Conservation (phyloP, 495 filamentous ascomycete species). For the Podospora pseudocomata region DNA sequence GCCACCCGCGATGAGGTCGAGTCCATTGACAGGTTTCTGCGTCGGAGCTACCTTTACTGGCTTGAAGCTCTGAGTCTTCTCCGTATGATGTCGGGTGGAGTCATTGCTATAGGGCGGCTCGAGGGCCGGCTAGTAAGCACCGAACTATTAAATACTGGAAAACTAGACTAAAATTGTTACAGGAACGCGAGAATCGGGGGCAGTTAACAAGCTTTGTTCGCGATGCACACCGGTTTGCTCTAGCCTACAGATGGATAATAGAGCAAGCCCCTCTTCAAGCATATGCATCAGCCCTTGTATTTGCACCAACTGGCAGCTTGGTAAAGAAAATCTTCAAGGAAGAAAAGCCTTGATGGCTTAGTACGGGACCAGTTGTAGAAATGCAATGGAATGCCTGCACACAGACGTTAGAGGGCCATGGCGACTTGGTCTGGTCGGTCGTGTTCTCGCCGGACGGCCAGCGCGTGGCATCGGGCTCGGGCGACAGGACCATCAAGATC, state of each 20-base stretch:
- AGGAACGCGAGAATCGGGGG: conserved; percentile 6
- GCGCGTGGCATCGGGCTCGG: too few relatives aligned
- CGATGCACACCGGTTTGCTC: conserved; percentile 30
- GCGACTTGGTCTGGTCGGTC: too few relatives aligned
- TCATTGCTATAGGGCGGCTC: conserved; percentile 23
- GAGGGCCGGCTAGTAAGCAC: conserved; percentile 21
- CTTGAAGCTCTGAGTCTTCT: conserved; percentile 30
- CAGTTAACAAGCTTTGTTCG: conserved; percentile 14
- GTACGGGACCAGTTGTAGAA: conserved; percentile 1
- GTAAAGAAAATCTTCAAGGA: conserved; percentile 3
- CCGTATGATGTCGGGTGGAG: conserved; percentile 24
- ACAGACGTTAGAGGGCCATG: neutral
- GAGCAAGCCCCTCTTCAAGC: conserved; percentile 24
- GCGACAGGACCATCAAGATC: too few relatives aligned
- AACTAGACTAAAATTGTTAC: conserved; percentile 4
- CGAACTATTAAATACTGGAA: neutral
- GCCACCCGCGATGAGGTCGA: too few relatives aligned
- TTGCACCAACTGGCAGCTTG: neutral
- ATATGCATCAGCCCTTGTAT: conserved; percentile 10
- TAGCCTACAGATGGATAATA: conserved; percentile 24
- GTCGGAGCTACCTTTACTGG: too few relatives aligned
- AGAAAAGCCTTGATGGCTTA: conserved; percentile 6
- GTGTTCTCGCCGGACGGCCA: too few relatives aligned
- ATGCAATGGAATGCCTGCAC: conserved; percentile 4
- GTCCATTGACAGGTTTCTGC: too few relatives aligned